Conservation (phyloP, 2,329 filamentous ascomycete species). For the Fusarium bulbicola region DNA sequence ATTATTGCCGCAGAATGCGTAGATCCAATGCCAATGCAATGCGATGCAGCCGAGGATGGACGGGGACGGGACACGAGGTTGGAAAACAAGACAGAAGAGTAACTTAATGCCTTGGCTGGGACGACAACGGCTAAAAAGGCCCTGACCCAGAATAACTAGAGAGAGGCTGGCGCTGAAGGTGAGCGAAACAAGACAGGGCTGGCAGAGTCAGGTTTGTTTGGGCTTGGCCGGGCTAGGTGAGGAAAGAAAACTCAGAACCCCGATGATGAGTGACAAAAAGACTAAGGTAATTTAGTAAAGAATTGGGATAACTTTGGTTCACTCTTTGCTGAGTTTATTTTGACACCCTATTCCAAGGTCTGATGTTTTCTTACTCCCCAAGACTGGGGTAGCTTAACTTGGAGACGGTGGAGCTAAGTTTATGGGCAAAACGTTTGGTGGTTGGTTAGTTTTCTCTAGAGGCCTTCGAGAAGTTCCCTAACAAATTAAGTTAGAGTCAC, state of each 20-base stretch:
- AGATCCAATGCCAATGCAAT: slow-evolving; percentile 10
- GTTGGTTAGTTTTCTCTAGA: slow-evolving; percentile 10
- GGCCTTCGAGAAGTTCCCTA: slow-evolving; percentile 21
- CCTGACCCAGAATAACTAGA: not conserved
- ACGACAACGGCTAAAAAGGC: slow-evolving; percentile 26
- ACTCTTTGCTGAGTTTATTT: fast-evolving
- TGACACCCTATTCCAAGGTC: not conserved
- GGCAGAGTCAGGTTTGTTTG: slow-evolving; percentile 1
- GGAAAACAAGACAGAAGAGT: slow-evolving; percentile 5
- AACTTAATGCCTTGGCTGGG: slow-evolving; percentile 11
- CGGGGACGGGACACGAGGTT: not conserved
- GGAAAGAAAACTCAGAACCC: not conserved
- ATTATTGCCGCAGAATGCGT: slow-evolving; percentile 4
- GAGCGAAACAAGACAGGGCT: slow-evolving; percentile 20
- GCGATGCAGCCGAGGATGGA: not conserved
- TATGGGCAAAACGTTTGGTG: slow-evolving; percentile 11
- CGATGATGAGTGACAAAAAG: fast-evolving
- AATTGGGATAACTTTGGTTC: too few relatives aligned
- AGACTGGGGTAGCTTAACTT: slow-evolving; percentile 2
- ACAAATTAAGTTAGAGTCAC: slow-evolving; percentile 23
- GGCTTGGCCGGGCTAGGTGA: not conserved
- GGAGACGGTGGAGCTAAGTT: slow-evolving; percentile 11
- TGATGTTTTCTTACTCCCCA: not conserved
- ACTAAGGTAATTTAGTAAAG: too few relatives aligned
- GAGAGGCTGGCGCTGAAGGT: slow-evolving; percentile 24